Percentiles rank a stretch among this genome's conserved stretches.
These are phyloP conservation scores for Penicillium aurantiogriseum DNA, from an alignment of 2,329 filamentous ascomycete species.

Conservation along the genomic window DNA sequence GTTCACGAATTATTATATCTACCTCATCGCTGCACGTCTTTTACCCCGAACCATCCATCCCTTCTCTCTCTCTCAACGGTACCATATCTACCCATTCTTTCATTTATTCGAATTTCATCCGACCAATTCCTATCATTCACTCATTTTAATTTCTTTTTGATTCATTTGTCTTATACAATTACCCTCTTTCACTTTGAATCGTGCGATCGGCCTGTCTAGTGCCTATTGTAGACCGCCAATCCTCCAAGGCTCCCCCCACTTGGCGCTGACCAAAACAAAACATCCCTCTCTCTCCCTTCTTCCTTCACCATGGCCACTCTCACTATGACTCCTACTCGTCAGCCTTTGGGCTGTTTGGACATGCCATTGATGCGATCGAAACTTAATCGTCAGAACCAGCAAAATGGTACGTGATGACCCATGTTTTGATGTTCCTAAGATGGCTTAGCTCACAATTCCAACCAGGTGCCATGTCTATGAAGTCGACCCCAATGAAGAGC, in stretches of 20 bases:
- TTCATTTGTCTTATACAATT: background rate
- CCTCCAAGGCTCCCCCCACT: slow-evolving; percentile 24
- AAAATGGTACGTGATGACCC: slow-evolving; percentile 28
- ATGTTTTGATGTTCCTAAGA: background rate
- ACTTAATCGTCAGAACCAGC: slow-evolving; percentile 35
- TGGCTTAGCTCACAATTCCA: slow-evolving; percentile 9
- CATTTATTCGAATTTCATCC: slow-evolving; percentile 1
- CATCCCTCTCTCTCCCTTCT: slow-evolving; percentile 2
- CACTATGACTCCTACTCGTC: slow-evolving; percentile 37
- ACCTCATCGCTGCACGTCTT: slow-evolving; percentile 4
- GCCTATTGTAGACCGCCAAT: slow-evolving; percentile 22
- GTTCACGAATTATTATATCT: slow-evolving; percentile 9
- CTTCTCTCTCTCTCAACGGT: slow-evolving; percentile 5
- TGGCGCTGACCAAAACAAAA: slow-evolving; percentile 29
- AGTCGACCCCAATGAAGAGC: slow-evolving; percentile 18
- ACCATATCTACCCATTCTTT: slow-evolving; percentile 5
- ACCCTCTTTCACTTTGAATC: background rate
- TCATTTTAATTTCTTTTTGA: background rate
- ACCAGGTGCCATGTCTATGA: slow-evolving; percentile 2
- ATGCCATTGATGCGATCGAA: slow-evolving; percentile 33
- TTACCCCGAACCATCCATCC: background rate
- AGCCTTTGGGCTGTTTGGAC: slow-evolving; percentile 38
- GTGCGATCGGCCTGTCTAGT: slow-evolving; percentile 5
- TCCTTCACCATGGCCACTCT: slow-evolving; percentile 33
- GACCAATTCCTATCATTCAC: slow-evolving; percentile 6